These are phyloP conservation scores for Anisogramma anomala DNA, from an alignment of 2,329 filamentous ascomycete genomes.

Conservation along the genomic window DNA sequence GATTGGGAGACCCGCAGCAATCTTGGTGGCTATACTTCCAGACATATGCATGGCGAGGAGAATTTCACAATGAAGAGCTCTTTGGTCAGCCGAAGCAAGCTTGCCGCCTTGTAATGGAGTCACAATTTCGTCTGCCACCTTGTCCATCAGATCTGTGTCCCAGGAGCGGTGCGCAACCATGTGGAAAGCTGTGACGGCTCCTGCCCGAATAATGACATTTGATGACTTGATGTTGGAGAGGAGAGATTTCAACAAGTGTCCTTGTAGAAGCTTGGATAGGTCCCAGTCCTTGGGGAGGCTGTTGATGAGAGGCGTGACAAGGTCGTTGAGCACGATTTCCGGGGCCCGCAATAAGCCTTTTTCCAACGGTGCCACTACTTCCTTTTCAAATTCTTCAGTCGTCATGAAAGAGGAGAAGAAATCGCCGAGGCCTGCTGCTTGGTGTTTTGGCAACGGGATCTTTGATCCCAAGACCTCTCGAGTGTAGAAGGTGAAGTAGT, in stretches of 20 bases:
- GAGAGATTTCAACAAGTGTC: conserved; percentile 71
- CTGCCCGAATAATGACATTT: conserved; percentile 64
- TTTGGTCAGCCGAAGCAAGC: conserved; percentile 72
- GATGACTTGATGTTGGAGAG: conserved; percentile 87
- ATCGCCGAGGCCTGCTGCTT: conserved; percentile 62
- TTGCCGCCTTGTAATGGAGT: conserved; percentile 74
- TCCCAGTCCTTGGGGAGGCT: conserved; percentile 63
- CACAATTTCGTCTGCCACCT: conserved; percentile 67
- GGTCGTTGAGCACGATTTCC: conserved; percentile 72
- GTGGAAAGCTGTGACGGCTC: conserved; percentile 63
- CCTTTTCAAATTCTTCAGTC: conserved; percentile 60
- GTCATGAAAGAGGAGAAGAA: conserved; percentile 72
- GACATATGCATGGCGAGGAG: conserved; percentile 54
- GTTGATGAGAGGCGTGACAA: conserved; percentile 61
- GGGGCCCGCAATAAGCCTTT: conserved; percentile 82
- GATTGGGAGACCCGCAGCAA: conserved; percentile 54
- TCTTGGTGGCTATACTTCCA: conserved; percentile 49
- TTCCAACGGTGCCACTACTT: conserved; percentile 71
- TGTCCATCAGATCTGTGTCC: conserved; percentile 47
- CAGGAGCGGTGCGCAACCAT: conserved; percentile 52
- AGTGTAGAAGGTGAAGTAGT: conserved; percentile 71
- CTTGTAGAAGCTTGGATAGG: conserved; percentile 60
- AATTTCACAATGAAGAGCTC: conserved; percentile 72
- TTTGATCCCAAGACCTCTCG: conserved; percentile 78
- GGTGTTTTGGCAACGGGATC: conserved; percentile 55